phyloP scores from a whole-genome alignment of 139 green algal genomes.

The Chlorella sp. region DNA sequence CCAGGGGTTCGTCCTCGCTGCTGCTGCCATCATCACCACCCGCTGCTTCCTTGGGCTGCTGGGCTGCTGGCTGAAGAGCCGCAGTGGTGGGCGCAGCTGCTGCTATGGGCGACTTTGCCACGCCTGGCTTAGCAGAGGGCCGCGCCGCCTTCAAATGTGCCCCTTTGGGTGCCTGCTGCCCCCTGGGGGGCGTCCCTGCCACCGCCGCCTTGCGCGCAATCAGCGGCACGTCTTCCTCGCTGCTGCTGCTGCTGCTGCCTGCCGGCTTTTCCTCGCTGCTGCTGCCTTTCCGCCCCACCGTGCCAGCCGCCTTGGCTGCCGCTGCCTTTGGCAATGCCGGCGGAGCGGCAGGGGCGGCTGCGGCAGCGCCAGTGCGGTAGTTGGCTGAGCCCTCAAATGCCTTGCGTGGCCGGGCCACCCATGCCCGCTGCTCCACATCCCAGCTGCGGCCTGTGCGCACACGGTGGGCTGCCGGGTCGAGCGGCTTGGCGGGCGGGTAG shows the following conservation, averaged over 20 bases:
- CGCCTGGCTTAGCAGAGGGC: background rate
- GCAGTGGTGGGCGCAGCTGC: background rate
- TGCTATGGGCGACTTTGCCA: background rate
- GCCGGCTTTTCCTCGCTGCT: background rate
- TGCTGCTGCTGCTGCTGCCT: background rate
- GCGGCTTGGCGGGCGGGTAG: background rate
- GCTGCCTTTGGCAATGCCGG: background rate
- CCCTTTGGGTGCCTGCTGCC: background rate
- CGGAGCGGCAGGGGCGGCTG: background rate
- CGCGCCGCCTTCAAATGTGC: background rate
- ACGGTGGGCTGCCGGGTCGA: constrained; percentile 2
- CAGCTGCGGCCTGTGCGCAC: constrained; percentile 21
- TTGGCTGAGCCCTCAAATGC: background rate
- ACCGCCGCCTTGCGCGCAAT: background rate
- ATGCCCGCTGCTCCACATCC: background rate
- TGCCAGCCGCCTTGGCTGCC: background rate
- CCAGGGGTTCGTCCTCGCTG: background rate
- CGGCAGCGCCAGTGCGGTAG: background rate
- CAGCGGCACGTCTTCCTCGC: background rate
- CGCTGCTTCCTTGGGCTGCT: background rate
- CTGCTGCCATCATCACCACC: background rate
- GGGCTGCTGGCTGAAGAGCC: background rate
- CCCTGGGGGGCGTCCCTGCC: background rate
- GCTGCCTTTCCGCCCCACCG: background rate
- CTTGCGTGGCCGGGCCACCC: background rate